Conservation (phyloP, 331 rosid species). For the Rhamnella rubrinervis region DNA sequence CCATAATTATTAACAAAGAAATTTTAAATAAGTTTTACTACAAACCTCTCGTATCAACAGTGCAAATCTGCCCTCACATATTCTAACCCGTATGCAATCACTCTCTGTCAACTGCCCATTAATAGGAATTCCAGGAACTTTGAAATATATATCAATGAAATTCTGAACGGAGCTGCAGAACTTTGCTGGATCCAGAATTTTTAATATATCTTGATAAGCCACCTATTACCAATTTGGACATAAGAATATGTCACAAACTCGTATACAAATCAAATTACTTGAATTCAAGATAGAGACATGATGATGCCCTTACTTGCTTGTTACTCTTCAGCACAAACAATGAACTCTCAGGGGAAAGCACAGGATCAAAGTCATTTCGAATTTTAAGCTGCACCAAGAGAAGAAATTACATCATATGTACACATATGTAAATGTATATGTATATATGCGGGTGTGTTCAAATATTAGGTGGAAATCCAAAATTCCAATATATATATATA, state of each 20-base stretch:
- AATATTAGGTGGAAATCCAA: neutral
- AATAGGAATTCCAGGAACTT: constrained; percentile 86
- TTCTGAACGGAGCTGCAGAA: constrained; percentile 93
- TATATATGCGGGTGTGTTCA: neutral
- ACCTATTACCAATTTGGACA: constrained; percentile 57
- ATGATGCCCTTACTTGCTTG: constrained; percentile 58
- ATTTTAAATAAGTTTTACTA: constrained; percentile 4
- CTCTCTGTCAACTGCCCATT: constrained; percentile 87
- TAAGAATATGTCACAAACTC: constrained; percentile 20
- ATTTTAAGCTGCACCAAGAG: constrained; percentile 75
- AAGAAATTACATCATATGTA: neutral
- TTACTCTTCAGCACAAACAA: constrained; percentile 94
- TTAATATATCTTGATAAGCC: constrained; percentile 81
- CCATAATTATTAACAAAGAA: neutral
- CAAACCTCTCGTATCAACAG: constrained; percentile 92
- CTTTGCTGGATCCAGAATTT: constrained; percentile 87
- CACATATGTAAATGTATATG: neutral
- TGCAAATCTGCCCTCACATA: constrained; percentile 99
- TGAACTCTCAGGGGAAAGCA: constrained; percentile 98
- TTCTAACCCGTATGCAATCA: constrained; percentile 93
- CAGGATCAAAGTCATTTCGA: constrained; percentile 99
- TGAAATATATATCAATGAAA: constrained; percentile 87
- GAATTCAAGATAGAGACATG: constrained; percentile 15
- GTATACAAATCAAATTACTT: neutral
- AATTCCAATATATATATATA: neutral